phyloP scores from a whole-genome alignment of 352 stramenopile genomes.

The Phytophthora pistaciae region DNA sequence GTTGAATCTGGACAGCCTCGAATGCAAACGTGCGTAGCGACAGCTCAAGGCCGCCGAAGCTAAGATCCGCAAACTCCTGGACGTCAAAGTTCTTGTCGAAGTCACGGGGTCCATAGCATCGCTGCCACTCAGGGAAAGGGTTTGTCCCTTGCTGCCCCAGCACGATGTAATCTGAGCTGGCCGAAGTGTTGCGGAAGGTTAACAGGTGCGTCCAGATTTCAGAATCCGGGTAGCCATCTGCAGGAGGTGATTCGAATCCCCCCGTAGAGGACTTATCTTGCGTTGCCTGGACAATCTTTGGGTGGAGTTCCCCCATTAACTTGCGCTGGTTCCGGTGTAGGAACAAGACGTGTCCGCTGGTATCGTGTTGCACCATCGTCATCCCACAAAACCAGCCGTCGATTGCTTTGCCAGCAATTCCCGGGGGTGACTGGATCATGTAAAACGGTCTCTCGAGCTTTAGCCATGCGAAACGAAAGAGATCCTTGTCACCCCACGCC shows the following conservation, averaged over 20 bases:
- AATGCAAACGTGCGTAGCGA: conserved; percentile 29
- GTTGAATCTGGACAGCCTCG: conserved; percentile 21
- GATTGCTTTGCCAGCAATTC: conserved; percentile 45
- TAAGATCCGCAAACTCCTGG: conserved; percentile 28
- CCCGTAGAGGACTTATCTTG: too few species aligned
- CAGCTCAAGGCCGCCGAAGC: conserved; percentile 29
- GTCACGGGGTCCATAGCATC: conserved; percentile 7
- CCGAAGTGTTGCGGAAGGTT: conserved; percentile 66
- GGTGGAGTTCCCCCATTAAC: too few species aligned
- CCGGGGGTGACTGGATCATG: conserved; percentile 55
- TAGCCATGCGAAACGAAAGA: conserved; percentile 69
- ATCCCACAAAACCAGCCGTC: conserved; percentile 57
- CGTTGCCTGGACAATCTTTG: too few species aligned
- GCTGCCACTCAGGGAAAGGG: conserved; percentile 29
- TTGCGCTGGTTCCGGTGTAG: conserved; percentile 43
- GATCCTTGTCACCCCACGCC: conserved; percentile 66
- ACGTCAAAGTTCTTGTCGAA: conserved; percentile 31
- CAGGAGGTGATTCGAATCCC: too few species aligned
- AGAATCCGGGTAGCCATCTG: conserved; percentile 46
- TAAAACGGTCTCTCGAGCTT: conserved; percentile 57
- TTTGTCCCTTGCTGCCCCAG: too few species aligned
- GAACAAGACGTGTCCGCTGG: conserved; percentile 47
- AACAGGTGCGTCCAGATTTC: conserved; percentile 66
- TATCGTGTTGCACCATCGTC: conserved; percentile 60
- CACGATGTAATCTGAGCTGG: conserved; percentile 22